Base-by-base conservation (phyloP, 2,329 filamentous ascomycete species). In the Taxawa tesnikishii region DNA sequence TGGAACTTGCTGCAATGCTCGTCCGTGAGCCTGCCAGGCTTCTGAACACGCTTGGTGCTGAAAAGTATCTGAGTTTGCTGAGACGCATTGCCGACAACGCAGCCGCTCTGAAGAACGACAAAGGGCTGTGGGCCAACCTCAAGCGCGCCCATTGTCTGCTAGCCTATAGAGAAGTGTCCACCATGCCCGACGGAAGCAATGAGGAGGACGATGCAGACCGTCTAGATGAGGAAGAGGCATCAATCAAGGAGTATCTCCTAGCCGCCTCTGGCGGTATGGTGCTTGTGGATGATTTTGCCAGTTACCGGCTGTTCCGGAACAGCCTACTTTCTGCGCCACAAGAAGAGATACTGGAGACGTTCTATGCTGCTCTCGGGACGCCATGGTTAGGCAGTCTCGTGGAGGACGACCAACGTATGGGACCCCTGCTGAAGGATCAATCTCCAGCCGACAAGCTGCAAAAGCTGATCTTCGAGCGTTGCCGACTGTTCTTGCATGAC, bases 401-500 rank as follows among this genome's bases (percentile, higher is more conserved):
- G 9, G 75, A 84, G 45, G 79, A 88, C 48, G 76, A 87, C 35
- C 67, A 83, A 13, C 73, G 70, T 16, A 76, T 90, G 44, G 85
- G 85, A 0, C 59, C 67, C 3, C 60, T 73, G 24, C 68, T 70
- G 10, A 60, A 71, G 4, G 79, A 83, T 46, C 81, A 88, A 48
- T 70, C 68, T 15, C 59, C 65, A n/a, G 82, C 80, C 2, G 61
- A 68, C 31, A 73, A 73, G 49, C 58, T 96, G 26, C 75, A 79
- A 33, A 85, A 80, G 45, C 75, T 88, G 40, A 82, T 96, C 12
- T 63, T 92, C 4, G 92, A 98, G 54, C 75, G 90, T 33, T 79
- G 81, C 33, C 83, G 88, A 42, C 69, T 98, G 15, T 98, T 96
- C 54, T 63, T 98, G 16, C 80, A 94, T 48, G 87, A 83, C 47